Evolutionary conservation across 2,329 filamentous ascomycete species (phyloP), one percentile per base, ranked within the genome.

Genomic region (Ascochyta clinopodiicola): DNA sequence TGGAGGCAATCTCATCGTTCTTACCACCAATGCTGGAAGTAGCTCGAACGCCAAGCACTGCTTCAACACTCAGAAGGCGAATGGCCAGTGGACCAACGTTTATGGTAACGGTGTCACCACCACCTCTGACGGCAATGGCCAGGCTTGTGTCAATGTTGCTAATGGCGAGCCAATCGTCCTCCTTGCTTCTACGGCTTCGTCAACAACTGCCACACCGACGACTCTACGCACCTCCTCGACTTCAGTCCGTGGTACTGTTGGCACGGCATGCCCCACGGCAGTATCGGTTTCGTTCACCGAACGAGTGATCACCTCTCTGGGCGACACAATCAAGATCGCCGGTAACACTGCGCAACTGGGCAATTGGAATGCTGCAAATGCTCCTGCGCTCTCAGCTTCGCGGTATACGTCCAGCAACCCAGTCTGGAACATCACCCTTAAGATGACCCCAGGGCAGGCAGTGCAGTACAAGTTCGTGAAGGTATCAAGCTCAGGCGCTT

Each of bases 381-480:
- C 74, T 6, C 74, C 74, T 52, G 71, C 75, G 12, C 65, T 84
- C 40, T 72, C 74, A 13, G 76, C 80, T 0, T 68, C 73, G 2
- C 68, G 69, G 13, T 83, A 83, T 63, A 80, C 80, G 0, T 51
- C 67, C 1, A 71, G 74, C 34, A 71, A 79, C 31, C 81, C 81
- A 3, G 47, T 83, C 17, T 84, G 82, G 82, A 76, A 66, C n/a
- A 74, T 73, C 0, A 76, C 72, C 17, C 57, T 81, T 8, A 71
- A 67, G 24, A 60, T 83, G 51, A 54, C 69, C 0, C 76, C 79
- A 0, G 80, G 79, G 0, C 66, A 76, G 55, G 64, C 62, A 0
- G 66, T 81, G 4, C 69, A 61, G 51, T 84, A 83, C 60, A 77
- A 76, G 63, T 84, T 81, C 55, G 73, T 79, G 5, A 72, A 79